Evolutionary conservation across 768 basidiomycete genomes (phyloP), one percentile per base, ranked within the genome.

Genomic region (Rhodotorula taiwanensis): DNA sequence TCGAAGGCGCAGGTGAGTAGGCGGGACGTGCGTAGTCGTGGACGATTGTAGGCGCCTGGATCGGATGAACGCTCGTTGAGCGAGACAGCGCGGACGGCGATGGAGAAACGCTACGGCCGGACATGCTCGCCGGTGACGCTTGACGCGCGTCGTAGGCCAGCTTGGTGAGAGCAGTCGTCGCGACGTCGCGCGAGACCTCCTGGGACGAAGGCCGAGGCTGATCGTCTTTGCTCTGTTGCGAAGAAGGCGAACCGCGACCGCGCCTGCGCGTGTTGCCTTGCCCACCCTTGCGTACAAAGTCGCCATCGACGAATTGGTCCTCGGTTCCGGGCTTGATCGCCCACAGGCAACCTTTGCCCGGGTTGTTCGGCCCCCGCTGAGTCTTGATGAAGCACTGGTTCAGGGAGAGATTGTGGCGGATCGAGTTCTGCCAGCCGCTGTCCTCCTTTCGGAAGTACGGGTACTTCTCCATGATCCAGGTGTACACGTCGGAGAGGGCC

Each of bases 351-450:
- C 89, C 83, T 39, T 91, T 89, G 39, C 87, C 81, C 30, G 70
- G 72, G 62, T 88, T 74, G 56, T 73, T 85, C 33, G 75, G 67
- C 10, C 70, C 73, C 27, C 91, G 79, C 5, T 84, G 82, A 0
- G 86, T 76, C 64, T 94, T 95, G 66, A 89, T 83, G 76, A 95
- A 97, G 71, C 86, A 87, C 42, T 86, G 83, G 48, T 93, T 94
- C 5, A 92, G 89, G 67, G 88, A 91, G 30, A 98, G 81, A 52
- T 93, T 92, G 76, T 98, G 93, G n/a, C 94, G 83, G 63, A 98
- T 90, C 58, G 90, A 93, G 76, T 95, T 95, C 84, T 93, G 92
- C 94, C 94, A 98, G 10, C 91, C 94, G 6, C 86, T 83, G 72
- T 97, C 92, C 27, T 87, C 86, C 61, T 88, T 86, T 76, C 90